Evolutionary conservation across 495 filamentous ascomycete species (phyloP).

Genomic region (Hypoxylon lenormandii): DNA sequence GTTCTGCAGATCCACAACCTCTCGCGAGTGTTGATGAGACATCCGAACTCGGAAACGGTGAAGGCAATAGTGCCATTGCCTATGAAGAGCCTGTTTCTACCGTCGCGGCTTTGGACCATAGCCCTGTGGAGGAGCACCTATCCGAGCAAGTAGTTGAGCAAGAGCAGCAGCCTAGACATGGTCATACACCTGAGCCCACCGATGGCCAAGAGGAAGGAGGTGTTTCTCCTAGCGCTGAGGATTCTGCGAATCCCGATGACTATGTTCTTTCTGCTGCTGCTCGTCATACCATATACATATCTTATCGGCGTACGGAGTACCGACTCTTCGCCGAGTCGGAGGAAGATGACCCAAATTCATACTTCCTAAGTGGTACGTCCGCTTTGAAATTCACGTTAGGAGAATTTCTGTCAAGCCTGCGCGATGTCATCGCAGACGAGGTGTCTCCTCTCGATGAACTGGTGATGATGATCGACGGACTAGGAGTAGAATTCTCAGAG

Average conservation of each 20-base stretch:
- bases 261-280: slow-evolving; percentile 39
- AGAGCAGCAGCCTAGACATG: slow-evolving; percentile 57
- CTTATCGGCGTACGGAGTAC: slow-evolving; percentile 75
- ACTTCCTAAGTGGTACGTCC: slow-evolving; percentile 76
- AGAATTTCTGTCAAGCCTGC: slow-evolving; percentile 72
- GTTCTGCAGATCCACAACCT: slow-evolving; percentile 12
- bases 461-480: slow-evolving; percentile 71
- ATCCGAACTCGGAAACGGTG: slow-evolving; percentile 50
- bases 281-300: slow-evolving; percentile 55
- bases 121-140: slow-evolving; percentile 9
- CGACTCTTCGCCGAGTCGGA: slow-evolving; percentile 75
- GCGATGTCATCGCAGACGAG: slow-evolving; percentile 74
- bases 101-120: slow-evolving; percentile 3
- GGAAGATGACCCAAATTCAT: slow-evolving; percentile 74
- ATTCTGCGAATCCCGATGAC: slow-evolving; percentile 9
- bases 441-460: slow-evolving; percentile 76
- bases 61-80: slow-evolving; percentile 7
- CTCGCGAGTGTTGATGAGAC: slow-evolving; percentile 31
- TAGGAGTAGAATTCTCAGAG: slow-evolving; percentile 79
- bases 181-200: slow-evolving; percentile 51
- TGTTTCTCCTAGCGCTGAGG: slow-evolving; percentile 15
- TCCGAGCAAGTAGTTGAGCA: slow-evolving; percentile 6
- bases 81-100: slow-evolving; percentile 13
- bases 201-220: slow-evolving; percentile 44
- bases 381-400: slow-evolving; percentile 68